Percentiles rank a stretch among this genome's conserved stretches.
These are phyloP conservation scores for Marchantia paleacea DNA, from an alignment of 225 moss, liverwort and hornwort genomes.

Conservation along the genomic window DNA sequence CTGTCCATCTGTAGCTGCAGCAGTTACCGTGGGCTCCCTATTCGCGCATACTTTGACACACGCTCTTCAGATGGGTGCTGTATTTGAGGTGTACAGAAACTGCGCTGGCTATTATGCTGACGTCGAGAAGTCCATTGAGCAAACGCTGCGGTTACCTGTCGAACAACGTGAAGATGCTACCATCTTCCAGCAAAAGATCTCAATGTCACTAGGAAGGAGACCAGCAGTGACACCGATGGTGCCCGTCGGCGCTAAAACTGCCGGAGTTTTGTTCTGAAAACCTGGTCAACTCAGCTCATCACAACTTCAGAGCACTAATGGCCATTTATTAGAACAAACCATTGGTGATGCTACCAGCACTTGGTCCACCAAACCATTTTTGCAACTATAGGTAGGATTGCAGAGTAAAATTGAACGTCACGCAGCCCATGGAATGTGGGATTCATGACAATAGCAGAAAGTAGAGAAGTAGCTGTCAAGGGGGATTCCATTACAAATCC, in stretches of 20 bases:
- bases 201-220: constrained; percentile 13
- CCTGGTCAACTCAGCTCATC: no score
- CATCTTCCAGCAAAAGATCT: constrained; percentile 22
- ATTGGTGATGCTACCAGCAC: no score
- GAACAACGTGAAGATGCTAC: constrained; percentile 24
- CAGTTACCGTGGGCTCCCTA: no score
- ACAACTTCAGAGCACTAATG: no score
- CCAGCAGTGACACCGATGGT: background rate
- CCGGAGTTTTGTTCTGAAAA: constrained; percentile 2
- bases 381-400: no score
- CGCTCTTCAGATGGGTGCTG: constrained; percentile 28
- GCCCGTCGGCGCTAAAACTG: constrained; percentile 4
- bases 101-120: constrained; percentile 29
- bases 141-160: constrained; percentile 20
- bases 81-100: constrained; percentile 26
- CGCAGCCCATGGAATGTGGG: no score
- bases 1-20: constrained; percentile 21
- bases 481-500: no score
- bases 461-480: no score
- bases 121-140: constrained; percentile 18
- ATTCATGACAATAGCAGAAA: no score
- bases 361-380: no score
- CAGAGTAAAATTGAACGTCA: no score
- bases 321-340: no score
- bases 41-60: constrained; percentile 16